A percentile compares a stretch with the other conserved stretches of the same genome.
Evolutionary conservation across 495 filamentous ascomycete genomes (phyloP).

Genomic region (Baudoinia panamericana): DNA sequence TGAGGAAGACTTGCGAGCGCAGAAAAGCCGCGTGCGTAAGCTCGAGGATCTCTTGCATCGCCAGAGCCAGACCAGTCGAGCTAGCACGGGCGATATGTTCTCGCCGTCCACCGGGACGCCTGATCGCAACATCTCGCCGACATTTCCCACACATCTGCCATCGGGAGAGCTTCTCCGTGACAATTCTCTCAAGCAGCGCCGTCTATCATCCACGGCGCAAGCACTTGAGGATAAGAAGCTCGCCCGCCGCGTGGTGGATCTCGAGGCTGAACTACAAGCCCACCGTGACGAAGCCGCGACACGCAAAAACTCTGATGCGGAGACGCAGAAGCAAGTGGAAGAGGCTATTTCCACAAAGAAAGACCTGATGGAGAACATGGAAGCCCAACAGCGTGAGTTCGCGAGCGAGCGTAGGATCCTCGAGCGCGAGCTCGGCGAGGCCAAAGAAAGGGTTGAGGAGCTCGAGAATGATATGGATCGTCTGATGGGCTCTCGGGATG

Average conservation of each 20-base stretch:
- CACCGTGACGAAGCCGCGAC: conserved; percentile 47
- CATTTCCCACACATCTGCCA: conserved; percentile 21
- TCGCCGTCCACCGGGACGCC: conserved; percentile 32
- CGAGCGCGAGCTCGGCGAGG: conserved; percentile 60
- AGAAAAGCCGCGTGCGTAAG: conserved; percentile 81
- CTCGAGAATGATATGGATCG: conserved; percentile 82
- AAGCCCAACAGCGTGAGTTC: conserved; percentile 81
- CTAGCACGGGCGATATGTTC: conserved; percentile 57
- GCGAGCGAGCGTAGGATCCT: conserved; percentile 67
- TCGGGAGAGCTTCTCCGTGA: conserved; percentile 45
- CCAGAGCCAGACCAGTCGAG: conserved; percentile 58
- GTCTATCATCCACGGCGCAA: conserved; percentile 55
- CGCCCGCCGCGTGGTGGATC: conserved; percentile 54
- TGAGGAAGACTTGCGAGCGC: conserved; percentile 69
- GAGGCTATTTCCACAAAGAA: conserved; percentile 84
- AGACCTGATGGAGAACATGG: conserved; percentile 88
- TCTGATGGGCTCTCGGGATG: conserved; percentile 65
- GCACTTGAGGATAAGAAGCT: conserved; percentile 50
- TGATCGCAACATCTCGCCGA: conserved; percentile 10
- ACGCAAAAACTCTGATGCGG: conserved; percentile 45
- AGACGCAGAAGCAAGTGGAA: conserved; percentile 57
- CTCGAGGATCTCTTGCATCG: conserved; percentile 88
- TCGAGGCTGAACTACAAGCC: conserved; percentile 63
- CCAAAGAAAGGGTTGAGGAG: conserved; percentile 67
- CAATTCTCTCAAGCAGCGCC: conserved; percentile 48